phyloP scores from a whole-genome alignment of 108 stramenopile species.

The Discostella stelligeroides region DNA sequence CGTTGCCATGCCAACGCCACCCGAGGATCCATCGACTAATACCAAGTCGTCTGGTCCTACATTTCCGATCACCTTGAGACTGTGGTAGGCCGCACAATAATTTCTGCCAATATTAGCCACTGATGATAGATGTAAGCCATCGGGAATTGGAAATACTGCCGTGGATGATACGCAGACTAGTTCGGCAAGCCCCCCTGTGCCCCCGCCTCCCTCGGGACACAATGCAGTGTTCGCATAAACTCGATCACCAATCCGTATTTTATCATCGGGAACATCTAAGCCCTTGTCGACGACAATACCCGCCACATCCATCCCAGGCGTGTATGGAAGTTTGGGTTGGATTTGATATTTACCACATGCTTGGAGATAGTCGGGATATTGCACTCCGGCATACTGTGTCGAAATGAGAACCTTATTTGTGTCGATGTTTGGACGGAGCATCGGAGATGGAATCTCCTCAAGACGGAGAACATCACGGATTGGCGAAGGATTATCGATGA shows the following conservation, averaged over 20 bases:
- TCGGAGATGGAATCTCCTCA: slow-evolving; percentile 30
- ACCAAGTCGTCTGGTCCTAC: slow-evolving; percentile 55
- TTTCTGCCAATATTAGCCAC: slow-evolving; percentile 71
- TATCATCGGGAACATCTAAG: slow-evolving; percentile 20
- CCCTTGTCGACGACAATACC: slow-evolving; percentile 63
- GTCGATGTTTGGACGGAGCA: slow-evolving; percentile 16
- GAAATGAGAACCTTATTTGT: slow-evolving; percentile 52
- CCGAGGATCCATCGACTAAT: slow-evolving; percentile 70
- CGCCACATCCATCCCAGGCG: slow-evolving; percentile 71
- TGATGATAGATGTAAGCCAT: slow-evolving; percentile 40
- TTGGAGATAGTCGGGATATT: slow-evolving; percentile 77
- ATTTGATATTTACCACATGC: slow-evolving; percentile 70
- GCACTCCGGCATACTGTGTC: slow-evolving; percentile 65
- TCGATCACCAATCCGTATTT: slow-evolving; percentile 58
- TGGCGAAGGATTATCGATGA: slow-evolving; percentile 19
- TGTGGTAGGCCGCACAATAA: slow-evolving; percentile 74
- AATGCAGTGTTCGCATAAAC: slow-evolving; percentile 61
- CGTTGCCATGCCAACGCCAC: slow-evolving; percentile 83
- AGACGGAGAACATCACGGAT: slow-evolving; percentile 36
- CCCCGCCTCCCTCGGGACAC: slow-evolving; percentile 52
- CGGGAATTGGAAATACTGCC: slow-evolving; percentile 59
- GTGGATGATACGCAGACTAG: slow-evolving; percentile 39
- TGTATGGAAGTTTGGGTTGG: slow-evolving; percentile 64
- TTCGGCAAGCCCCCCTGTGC: slow-evolving; percentile 63
- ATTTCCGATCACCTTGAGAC: slow-evolving; percentile 62